Conservation (phyloP, 2,329 filamentous ascomycete genomes). For the Talaromyces piceae region DNA sequence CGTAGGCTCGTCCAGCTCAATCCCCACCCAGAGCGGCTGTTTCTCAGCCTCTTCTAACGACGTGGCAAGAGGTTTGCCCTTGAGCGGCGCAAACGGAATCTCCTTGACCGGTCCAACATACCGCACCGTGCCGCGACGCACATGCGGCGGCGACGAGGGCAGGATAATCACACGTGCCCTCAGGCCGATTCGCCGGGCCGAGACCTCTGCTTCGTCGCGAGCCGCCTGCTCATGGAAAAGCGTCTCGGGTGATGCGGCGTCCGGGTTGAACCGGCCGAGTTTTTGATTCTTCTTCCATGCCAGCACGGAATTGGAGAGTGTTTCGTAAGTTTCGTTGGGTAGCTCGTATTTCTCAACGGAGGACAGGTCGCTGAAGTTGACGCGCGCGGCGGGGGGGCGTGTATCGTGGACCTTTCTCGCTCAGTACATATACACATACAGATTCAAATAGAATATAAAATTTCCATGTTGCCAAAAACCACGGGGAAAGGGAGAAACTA, state of each 20-base stretch:
- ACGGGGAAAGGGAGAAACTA: neutral
- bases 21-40: conserved; percentile 48
- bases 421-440: neutral
- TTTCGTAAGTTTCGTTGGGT: conserved; percentile 77
- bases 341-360: conserved; percentile 84
- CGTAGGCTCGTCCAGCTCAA: conserved; percentile 56
- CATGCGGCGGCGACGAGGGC: conserved; percentile 36
- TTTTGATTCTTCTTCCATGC: conserved; percentile 95
- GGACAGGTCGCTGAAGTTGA: conserved; percentile 74
- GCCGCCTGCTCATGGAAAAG: conserved; percentile 62
- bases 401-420: conserved; percentile 65
- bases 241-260: conserved; percentile 65
- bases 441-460: neutral
- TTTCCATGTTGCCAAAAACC: neutral
- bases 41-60: conserved; percentile 14
- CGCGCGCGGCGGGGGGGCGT: conserved; percentile 65
- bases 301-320: conserved; percentile 77
- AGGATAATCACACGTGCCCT: conserved; percentile 37
- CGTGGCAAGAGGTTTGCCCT: conserved; percentile 14
- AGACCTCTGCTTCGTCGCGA: conserved; percentile 53
- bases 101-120: conserved; percentile 36
- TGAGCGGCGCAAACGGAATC: conserved; percentile 30
- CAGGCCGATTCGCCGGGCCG: conserved; percentile 51
- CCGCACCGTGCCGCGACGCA: conserved; percentile 37
- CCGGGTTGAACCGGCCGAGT: conserved; percentile 90